Base-by-base conservation (phyloP, 345 rosid genomes). In the Populus davidiana region DNA sequence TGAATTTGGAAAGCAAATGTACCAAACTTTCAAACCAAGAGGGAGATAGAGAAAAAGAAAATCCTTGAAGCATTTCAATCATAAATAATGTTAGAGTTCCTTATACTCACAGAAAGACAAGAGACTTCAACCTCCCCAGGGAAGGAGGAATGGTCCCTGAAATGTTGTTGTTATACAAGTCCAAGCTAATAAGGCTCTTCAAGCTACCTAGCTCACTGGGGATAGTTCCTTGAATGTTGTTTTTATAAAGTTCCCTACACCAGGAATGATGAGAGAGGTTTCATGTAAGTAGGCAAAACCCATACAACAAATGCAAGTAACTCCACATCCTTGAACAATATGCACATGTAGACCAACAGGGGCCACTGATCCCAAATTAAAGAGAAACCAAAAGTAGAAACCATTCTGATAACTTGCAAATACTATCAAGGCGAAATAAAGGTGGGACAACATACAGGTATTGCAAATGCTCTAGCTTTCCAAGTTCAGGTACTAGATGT, bases 131-230 rank as follows among this genome's bases (percentile, higher is more conserved):
- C 73, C 91, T 91, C 71, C 96, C 97, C 70, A 96, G 73, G 25
- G 96, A 89, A 23, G 86, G 81, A 74, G 99, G 99, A 75, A 96
- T 79, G 43, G 77, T 80, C 75, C 99, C 99, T 0, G 94, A 86
- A 72, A 96, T 90, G 79, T 93, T 92, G 92, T 96, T 96, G 88
- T 86, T 90, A 82, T 96, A 96, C 65, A 96, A 84, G 85, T 96
- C 99, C 93, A 96, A 86, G 90, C 99, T 96, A 81, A 96, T 87
- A 67, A 96, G 99, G 52, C 84, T 88, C 91, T 89, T 93, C 86
- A 95, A 85, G 83, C 87, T 92, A 71, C 94, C 97, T 38, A 95
- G 89, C 86, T 93, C 98, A 16, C 81, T 18, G 50, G 99, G 98
- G 79, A 93, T 89, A 62, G 86, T 86, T 80, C 98, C 99, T 71